Percentiles rank a stretch among this genome's conserved stretches.
These are phyloP conservation scores for Phytophthora agathidicida DNA, from an alignment of 352 stramenopile genomes.

Conservation along the genomic window DNA sequence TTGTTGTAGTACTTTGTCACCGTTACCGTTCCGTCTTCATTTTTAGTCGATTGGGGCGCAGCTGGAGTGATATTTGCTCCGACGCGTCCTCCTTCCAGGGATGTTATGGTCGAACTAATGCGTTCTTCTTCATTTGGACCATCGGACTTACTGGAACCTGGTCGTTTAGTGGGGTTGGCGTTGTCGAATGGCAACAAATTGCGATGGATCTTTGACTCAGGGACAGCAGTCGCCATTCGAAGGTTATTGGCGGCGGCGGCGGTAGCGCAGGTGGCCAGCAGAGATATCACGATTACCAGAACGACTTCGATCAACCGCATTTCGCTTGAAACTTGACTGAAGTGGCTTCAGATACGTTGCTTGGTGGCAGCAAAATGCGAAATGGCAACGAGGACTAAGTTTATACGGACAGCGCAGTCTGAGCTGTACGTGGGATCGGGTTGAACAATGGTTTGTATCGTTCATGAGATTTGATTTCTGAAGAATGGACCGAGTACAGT, in stretches of 20 bases:
- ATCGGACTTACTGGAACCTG: neutral
- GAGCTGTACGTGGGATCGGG: neutral
- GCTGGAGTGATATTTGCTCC: neutral
- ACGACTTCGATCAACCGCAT: slow-evolving; percentile 13
- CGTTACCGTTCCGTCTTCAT: slow-evolving; percentile 11
- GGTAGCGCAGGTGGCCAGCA: neutral
- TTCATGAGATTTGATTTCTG: slow-evolving; percentile 12
- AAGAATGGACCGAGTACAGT: too few relatives aligned
- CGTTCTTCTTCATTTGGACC: slow-evolving; percentile 11
- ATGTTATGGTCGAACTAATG: neutral
- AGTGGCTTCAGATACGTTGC: neutral
- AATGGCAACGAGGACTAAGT: neutral
- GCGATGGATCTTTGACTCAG: neutral
- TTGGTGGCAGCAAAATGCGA: neutral
- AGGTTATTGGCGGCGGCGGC: neutral
- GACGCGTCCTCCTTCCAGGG: neutral
- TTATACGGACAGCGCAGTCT: neutral
- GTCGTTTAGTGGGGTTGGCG: too few relatives aligned
- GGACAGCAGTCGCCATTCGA: too few relatives aligned
- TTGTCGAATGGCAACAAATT: neutral
- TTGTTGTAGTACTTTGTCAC: slow-evolving; percentile 24
- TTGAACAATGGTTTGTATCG: slow-evolving; percentile 2
- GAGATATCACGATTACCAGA: neutral
- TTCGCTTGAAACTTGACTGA: neutral
- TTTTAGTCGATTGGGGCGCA: slow-evolving; percentile 2